Percentiles rank a stretch among this genome's conserved stretches.
phyloP scores from a whole-genome alignment of 2,329 filamentous ascomycete genomes.

The Aspergillus tubingensis region DNA sequence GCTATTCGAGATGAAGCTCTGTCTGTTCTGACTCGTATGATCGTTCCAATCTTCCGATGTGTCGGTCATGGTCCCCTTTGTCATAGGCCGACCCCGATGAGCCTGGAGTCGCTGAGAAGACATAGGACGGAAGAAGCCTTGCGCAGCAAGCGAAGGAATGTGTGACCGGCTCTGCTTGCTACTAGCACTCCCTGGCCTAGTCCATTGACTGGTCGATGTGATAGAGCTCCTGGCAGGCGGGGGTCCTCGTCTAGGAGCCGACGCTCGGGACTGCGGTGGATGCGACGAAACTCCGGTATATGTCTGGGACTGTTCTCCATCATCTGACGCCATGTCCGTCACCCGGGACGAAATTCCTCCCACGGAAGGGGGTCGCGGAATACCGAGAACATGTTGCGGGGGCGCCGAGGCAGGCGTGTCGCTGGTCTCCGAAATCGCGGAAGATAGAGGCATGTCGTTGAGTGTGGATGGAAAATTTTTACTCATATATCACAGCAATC shows the following conservation, averaged over 20 bases:
- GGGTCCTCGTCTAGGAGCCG: slow-evolving; percentile 59
- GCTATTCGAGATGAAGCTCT: slow-evolving; percentile 61
- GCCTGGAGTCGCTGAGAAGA: slow-evolving; percentile 93
- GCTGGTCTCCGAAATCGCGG: slow-evolving; percentile 39
- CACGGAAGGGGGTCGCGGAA: slow-evolving; percentile 47
- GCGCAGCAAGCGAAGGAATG: slow-evolving; percentile 82
- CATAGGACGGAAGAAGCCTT: slow-evolving; percentile 95
- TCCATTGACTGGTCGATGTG: slow-evolving; percentile 47
- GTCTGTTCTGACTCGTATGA: slow-evolving; percentile 54
- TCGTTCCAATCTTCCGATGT: slow-evolving; percentile 49
- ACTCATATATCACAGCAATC: slow-evolving; percentile 16
- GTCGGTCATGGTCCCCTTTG: slow-evolving; percentile 32
- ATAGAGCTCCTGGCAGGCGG: slow-evolving; percentile 41
- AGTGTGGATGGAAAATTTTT: slow-evolving; percentile 3
- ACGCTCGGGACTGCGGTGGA: slow-evolving; percentile 56
- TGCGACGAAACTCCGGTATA: slow-evolving; percentile 52
- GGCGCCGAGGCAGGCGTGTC: slow-evolving; percentile 37
- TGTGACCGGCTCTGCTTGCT: slow-evolving; percentile 80
- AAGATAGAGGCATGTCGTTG: slow-evolving; percentile 26
- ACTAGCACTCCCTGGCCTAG: slow-evolving; percentile 56
- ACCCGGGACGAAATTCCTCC: slow-evolving; percentile 67
- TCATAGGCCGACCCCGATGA: slow-evolving; percentile 65
- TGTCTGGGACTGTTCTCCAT: slow-evolving; percentile 48
- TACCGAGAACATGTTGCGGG: slow-evolving; percentile 55
- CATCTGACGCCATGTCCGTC: slow-evolving; percentile 61